Base-by-base conservation (phyloP, 805 yeast genomes). In the Teunomyces barrocoloradensis region DNA sequence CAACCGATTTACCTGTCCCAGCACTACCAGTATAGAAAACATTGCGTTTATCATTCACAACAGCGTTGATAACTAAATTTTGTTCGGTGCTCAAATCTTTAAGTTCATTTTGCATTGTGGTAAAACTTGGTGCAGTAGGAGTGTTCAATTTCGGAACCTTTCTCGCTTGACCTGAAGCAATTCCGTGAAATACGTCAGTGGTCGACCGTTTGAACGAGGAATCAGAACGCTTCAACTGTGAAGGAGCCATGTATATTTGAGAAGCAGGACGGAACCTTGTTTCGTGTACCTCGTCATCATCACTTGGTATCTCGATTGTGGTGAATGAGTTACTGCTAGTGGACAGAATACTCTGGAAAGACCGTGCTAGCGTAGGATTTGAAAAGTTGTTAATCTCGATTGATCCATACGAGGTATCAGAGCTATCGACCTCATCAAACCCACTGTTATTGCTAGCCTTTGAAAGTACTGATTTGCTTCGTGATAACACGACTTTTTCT, bases 1-100 rank as follows among this genome's bases (percentile, higher is more conserved):
- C 76, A 17, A 82, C 82, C 2, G 95, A 86, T 61, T 87, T 87
- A 68, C 96, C 96, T 1, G 96, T 87, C 66, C 96, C 96, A 0
- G 95, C 95, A 51, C 87, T 79, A 46, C 96, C 96, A 0, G 95
- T 87, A 57, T 82, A 87, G 54, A 87, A 87, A 1, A 87, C 73
- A 52, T 78, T 85, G 38, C 68, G 57, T 2, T 77, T 73, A 18
- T 75, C 74, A 12, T 73, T 64, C 5, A 85, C 73, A 6, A 83
- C 82, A 10, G 75, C 60, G 18, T 77, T 70, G 6, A 86, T 53
- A 5, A 87, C 80, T 17, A 58, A 54, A 5, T 53, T 32, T 60
- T 80, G 85, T 47, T 79, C 84, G 2, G 57, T 61, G 53, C 73
- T 59, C 36, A 64, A 32, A 5, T 30, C 37, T 15, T 13, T 11